Evolutionary conservation across 148 eudicot species (phyloP).

Genomic region (Rhododendron ovatum): DNA sequence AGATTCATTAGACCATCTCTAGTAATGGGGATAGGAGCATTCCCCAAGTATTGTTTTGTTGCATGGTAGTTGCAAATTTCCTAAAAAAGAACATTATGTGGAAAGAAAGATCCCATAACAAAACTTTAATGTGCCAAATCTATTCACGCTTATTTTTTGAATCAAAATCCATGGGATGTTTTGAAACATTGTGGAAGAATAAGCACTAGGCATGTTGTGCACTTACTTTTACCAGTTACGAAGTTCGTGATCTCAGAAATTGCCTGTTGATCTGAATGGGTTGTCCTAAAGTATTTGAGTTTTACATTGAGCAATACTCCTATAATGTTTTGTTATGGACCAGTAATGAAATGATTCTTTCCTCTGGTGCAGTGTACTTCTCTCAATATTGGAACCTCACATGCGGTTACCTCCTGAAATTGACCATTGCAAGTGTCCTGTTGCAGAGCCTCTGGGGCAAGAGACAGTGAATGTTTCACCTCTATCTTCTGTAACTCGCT

Average conservation of each 20-base stretch:
- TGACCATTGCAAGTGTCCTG: slow-evolving; percentile 47
- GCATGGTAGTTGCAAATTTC: background rate
- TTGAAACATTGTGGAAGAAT: background rate
- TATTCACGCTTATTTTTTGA: background rate
- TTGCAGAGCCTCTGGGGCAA: slow-evolving; percentile 28
- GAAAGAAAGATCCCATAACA: background rate
- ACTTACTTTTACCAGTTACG: background rate
- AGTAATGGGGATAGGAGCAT: background rate
- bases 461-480: slow-evolving; percentile 23
- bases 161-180: background rate
- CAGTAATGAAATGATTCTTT: background rate
- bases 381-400: slow-evolving; percentile 70
- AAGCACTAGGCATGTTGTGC: background rate
- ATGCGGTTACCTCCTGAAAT: slow-evolving; percentile 63
- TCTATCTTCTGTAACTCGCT: slow-evolving; percentile 25
- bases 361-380: slow-evolving; percentile 58
- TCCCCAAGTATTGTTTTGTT: background rate
- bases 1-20: background rate
- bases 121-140: background rate
- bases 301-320: background rate
- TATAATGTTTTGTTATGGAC: background rate
- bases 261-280: background rate
- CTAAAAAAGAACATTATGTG: background rate
- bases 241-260: background rate
- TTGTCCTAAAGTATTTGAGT: background rate